Evolutionary conservation across 2,329 filamentous ascomycete species (phyloP), one percentile per base, ranked within the genome.

Genomic region (Tolypocladium endophyticum): DNA sequence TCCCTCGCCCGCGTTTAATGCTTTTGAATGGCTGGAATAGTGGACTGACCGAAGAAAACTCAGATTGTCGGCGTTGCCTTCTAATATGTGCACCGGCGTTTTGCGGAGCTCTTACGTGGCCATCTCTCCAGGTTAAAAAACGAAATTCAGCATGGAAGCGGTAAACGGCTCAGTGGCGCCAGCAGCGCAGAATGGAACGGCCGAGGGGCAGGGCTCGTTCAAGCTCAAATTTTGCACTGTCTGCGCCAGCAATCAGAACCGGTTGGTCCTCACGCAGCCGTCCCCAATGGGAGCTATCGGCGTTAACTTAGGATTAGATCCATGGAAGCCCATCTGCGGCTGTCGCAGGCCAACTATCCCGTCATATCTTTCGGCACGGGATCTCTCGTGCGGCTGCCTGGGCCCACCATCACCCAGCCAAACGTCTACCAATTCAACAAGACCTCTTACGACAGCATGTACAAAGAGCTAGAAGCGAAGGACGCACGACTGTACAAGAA

Each of bases 381-480:
- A 59, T 96, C 92, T 23, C 86, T 96, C 23, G 94, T 99, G 66
- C 90, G 94, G 33, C 81, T 99, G 0, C 94, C 94, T 0, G 94
- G 94, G 0, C 93, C 94, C 1, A 89, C 87, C 39, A 94, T 97
- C 64, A 88, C 86, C 8, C 90, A 97, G 72, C 94, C 94, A 56
- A 99, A 99, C 71, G 92, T 97, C 68, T 99, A 97, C 79, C 87
- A 90, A 68, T 99, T 99, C 85, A 97, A 99, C 78, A 90, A 88
- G 72, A 96, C 92, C 1, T 96, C 92, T 18, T 99, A 99, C 76
- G 87, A 91, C 68, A 87, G 87, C 70, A 99, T 99, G 83, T 96
- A 94, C 76, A 88, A 91, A 66, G 93, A 99, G 73, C 85, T 99
- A 12, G 83, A 89, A 63, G 74, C 84, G 41, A 97, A 97, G 68